Evolutionary conservation across 83 land plant species (phyloP).

Genomic region (Picea abies): DNA sequence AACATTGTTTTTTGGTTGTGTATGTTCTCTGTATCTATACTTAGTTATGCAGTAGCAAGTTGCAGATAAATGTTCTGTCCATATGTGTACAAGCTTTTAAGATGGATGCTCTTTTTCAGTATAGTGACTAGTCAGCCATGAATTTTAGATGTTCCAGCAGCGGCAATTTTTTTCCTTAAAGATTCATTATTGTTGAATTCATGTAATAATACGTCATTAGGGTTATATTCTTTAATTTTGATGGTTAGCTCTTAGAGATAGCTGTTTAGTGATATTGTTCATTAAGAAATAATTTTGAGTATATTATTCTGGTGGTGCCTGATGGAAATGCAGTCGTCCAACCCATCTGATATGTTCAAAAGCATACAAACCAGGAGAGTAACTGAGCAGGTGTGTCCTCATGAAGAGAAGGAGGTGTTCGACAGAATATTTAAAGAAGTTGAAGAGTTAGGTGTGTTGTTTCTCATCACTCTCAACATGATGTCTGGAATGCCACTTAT

Average conservation of each 20-base stretch:
- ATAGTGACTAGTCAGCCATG: background rate
- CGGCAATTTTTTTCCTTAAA: background rate
- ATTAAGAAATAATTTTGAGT: background rate
- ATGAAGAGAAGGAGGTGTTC: slow-evolving; percentile 9
- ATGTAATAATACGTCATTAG: background rate
- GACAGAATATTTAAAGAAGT: background rate
- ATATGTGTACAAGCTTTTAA: too few species aligned
- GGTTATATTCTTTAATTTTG: background rate
- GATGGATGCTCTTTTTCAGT: background rate
- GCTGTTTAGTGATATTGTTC: background rate
- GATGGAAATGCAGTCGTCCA: slow-evolving; percentile 11
- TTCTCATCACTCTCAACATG: background rate
- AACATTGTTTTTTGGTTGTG: too few species aligned
- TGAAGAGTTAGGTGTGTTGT: slow-evolving; percentile 12
- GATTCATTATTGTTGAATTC: background rate
- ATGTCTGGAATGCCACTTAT: background rate
- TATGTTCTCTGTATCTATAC: too few species aligned
- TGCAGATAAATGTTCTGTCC: too few species aligned
- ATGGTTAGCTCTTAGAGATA: background rate
- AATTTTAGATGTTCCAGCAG: background rate
- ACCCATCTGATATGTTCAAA: slow-evolving; percentile 11
- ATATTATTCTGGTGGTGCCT: background rate
- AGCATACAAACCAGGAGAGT: background rate
- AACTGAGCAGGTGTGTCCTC: background rate
- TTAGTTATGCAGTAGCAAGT: too few species aligned